These are phyloP conservation scores for Podospora comata DNA, from an alignment of 495 filamentous ascomycete species.

Conservation along the genomic window DNA sequence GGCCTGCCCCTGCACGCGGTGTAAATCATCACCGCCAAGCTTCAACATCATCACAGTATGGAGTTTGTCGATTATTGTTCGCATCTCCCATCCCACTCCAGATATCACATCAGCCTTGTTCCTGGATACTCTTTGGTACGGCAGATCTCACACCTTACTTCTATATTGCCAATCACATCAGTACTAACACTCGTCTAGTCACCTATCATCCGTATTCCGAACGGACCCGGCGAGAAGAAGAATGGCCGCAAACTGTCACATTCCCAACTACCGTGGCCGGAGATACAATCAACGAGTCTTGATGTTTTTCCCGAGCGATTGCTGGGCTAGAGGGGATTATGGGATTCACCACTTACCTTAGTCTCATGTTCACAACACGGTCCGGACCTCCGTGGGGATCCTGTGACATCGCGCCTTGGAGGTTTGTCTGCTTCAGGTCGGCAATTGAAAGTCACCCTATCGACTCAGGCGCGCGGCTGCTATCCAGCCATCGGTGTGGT, in stretches of 20 bases:
- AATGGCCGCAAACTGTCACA: neutral
- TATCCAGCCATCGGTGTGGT: neutral
- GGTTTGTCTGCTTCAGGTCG: constrained; percentile 1
- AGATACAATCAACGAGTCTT: neutral
- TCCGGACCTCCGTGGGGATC: constrained; percentile 11
- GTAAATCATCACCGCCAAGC: neutral
- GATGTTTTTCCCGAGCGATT: neutral
- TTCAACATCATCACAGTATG: neutral
- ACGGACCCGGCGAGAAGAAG: neutral
- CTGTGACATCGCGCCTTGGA: neutral
- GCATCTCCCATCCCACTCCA: neutral
- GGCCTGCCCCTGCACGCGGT: neutral
- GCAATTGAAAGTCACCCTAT: constrained; percentile 1
- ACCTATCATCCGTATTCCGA: neutral
- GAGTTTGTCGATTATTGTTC: too few relatives aligned
- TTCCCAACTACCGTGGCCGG: neutral
- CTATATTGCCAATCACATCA: constrained; percentile 3
- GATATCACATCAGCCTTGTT: neutral
- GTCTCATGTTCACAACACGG: neutral
- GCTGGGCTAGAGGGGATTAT: neutral
- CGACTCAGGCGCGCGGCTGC: constrained; percentile 6
- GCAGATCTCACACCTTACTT: neutral
- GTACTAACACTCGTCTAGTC: neutral
- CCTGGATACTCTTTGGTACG: neutral
- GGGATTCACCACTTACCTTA: neutral